These are phyloP conservation scores for Plenodomus lindquistii DNA, from an alignment of 2,329 filamentous ascomycete genomes.

Conservation along the genomic window DNA sequence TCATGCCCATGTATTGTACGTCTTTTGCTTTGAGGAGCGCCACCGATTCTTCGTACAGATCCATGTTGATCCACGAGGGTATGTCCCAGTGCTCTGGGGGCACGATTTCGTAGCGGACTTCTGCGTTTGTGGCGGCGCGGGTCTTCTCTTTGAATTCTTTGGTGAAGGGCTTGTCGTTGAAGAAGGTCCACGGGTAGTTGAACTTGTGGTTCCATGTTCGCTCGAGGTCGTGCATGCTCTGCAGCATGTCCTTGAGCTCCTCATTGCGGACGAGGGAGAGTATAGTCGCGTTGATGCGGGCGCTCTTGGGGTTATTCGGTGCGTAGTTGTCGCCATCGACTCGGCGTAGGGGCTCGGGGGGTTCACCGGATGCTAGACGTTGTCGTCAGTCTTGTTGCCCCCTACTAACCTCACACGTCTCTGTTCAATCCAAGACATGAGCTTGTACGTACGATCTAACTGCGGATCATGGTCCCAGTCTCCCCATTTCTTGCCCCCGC, in stretches of 20 bases:
- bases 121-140: constrained; percentile 79
- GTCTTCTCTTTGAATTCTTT: constrained; percentile 91
- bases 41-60: constrained; percentile 83
- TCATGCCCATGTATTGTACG: constrained; percentile 86
- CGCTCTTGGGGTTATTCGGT: constrained; percentile 72
- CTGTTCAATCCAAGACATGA: too few species aligned
- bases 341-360: constrained; percentile 74
- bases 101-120: constrained; percentile 84
- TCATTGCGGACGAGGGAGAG: constrained; percentile 90
- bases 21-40: constrained; percentile 79
- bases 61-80: constrained; percentile 88
- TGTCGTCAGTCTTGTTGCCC: constrained; percentile 3
- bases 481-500: constrained; percentile 49
- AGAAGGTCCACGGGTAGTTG: constrained; percentile 99
- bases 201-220: constrained; percentile 97
- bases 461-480: constrained; percentile 81
- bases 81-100: constrained; percentile 95
- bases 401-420: not conserved
- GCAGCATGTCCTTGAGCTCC: constrained; percentile 80
- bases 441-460: constrained; percentile 71
- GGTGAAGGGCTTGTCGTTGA: constrained; percentile 93
- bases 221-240: constrained; percentile 89
- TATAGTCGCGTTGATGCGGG: constrained; percentile 90
- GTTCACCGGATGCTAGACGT: constrained; percentile 75
- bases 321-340: constrained; percentile 74